phyloP scores from a whole-genome alignment of 2,329 filamentous ascomycete species.

The Cytospora mali region DNA sequence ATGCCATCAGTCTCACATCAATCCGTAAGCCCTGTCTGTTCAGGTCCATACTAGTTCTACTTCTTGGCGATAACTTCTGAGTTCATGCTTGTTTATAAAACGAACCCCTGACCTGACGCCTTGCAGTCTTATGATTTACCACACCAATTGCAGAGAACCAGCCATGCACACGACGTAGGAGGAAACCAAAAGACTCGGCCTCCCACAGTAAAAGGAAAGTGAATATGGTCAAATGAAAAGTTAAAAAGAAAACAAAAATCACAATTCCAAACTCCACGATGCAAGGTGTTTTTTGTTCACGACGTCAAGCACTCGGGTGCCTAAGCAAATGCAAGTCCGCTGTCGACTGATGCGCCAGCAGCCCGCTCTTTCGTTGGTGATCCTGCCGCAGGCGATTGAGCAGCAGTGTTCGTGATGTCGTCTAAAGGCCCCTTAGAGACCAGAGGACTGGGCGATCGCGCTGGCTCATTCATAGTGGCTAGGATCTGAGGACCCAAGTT shows the following conservation, averaged over 20 bases:
- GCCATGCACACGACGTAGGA: conserved; percentile 23
- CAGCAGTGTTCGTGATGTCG: conserved; percentile 24
- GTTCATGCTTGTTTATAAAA: conserved; percentile 11
- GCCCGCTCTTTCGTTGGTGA: conserved; percentile 24
- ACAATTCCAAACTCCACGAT: conserved; percentile 18
- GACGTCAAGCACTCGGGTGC: conserved; percentile 14
- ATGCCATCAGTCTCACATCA: not conserved
- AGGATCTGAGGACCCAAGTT: conserved; percentile 17
- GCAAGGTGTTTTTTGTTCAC: conserved; percentile 15
- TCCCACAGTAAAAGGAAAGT: not conserved
- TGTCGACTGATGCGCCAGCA: conserved; percentile 34
- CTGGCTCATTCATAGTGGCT: conserved; percentile 11
- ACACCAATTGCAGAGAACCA: conserved; percentile 24
- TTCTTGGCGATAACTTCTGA: conserved; percentile 7
- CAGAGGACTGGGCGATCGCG: conserved; percentile 7
- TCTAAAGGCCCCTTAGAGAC: conserved; percentile 17
- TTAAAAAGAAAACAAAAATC: conserved; percentile 20
- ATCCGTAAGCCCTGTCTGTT: not conserved
- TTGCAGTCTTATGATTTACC: conserved; percentile 23
- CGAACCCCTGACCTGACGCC: conserved; percentile 20
- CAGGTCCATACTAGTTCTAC: conserved; percentile 15
- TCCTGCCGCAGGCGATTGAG: conserved; percentile 7
- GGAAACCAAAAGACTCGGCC: not conserved
- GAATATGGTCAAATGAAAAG: conserved; percentile 24
- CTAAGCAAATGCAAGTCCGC: conserved; percentile 33